Evolutionary conservation across 106 monocot species (phyloP).

Genomic region (Apostasia ramifera): DNA sequence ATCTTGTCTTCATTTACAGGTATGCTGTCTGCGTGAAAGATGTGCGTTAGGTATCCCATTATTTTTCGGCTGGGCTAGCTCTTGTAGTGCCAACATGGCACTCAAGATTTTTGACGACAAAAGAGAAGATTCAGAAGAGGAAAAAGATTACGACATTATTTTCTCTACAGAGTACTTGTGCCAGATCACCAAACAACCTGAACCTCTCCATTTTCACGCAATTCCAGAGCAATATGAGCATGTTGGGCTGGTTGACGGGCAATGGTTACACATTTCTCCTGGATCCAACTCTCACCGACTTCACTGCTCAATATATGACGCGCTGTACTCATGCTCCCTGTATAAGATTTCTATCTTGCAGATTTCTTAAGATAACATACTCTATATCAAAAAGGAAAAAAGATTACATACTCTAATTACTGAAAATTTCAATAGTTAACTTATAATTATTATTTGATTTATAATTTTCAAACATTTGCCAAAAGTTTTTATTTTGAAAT

Average conservation of each 20-base stretch:
- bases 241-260: conserved; percentile 24
- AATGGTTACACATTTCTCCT: conserved; percentile 22
- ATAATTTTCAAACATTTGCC: too few relatives aligned
- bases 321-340: conserved; percentile 21
- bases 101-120: conserved; percentile 26
- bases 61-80: conserved; percentile 33
- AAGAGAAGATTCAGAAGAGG: conserved; percentile 8
- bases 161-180: conserved; percentile 41
- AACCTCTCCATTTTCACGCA: conserved; percentile 31
- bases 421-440: too few relatives aligned
- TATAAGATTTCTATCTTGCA: conserved; percentile 29
- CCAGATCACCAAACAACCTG: conserved; percentile 24
- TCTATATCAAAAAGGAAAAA: too few relatives aligned
- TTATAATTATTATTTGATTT: too few relatives aligned
- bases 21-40: conserved; percentile 38
- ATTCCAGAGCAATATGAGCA: conserved; percentile 20
- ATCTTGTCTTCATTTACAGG: conserved; percentile 16
- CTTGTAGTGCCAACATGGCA: conserved; percentile 26
- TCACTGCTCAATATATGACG: conserved; percentile 26
- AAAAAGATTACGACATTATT: conserved; percentile 34
- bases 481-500: too few relatives aligned
- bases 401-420: too few relatives aligned
- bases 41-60: conserved; percentile 26
- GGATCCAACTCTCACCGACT: conserved; percentile 33
- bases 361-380: not conserved